phyloP scores from a whole-genome alignment of 2,329 filamentous ascomycete species.

The Cryphonectria naterciae region DNA sequence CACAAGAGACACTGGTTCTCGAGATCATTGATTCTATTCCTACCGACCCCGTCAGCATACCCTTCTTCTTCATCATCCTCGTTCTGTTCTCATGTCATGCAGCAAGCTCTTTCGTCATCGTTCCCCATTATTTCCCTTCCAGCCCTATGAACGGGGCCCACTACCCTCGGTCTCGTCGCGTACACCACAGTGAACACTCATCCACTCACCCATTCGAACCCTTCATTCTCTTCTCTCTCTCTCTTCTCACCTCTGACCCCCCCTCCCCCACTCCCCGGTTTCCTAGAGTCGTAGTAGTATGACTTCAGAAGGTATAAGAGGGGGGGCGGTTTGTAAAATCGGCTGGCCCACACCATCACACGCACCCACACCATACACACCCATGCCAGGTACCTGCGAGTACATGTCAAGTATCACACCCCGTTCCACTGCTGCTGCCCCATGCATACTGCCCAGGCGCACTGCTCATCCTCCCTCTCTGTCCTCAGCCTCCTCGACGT shows the following conservation, averaged over 20 bases:
- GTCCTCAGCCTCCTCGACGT: slow-evolving; percentile 26
- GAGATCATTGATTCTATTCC: slow-evolving; percentile 20
- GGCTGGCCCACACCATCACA: slow-evolving; percentile 10
- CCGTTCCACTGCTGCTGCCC: too few relatives aligned
- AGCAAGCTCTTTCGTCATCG: slow-evolving; percentile 22
- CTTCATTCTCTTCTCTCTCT: too few relatives aligned
- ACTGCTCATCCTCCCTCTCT: slow-evolving; percentile 1
- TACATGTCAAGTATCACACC: slow-evolving; percentile 17
- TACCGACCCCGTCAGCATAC: slow-evolving; percentile 15
- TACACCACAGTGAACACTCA: slow-evolving; percentile 1
- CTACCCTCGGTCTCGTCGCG: neutral
- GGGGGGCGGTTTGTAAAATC: neutral
- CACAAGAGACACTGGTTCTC: slow-evolving; percentile 4
- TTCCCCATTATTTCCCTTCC: neutral
- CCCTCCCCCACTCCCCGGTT: slow-evolving; percentile 11
- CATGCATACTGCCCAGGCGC: neutral
- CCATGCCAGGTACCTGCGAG: slow-evolving; percentile 23
- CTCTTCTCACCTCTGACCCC: neutral
- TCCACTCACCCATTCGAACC: neutral
- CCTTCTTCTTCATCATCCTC: neutral
- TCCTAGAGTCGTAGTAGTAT: slow-evolving; percentile 6
- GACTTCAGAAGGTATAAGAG: slow-evolving; percentile 26
- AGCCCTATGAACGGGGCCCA: slow-evolving; percentile 14
- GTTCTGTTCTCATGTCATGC: neutral
- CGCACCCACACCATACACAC: slow-evolving; percentile 14